These are phyloP conservation scores for Myxozyma mucilagina DNA, from an alignment of 805 yeast genomes.

Conservation along the genomic window DNA sequence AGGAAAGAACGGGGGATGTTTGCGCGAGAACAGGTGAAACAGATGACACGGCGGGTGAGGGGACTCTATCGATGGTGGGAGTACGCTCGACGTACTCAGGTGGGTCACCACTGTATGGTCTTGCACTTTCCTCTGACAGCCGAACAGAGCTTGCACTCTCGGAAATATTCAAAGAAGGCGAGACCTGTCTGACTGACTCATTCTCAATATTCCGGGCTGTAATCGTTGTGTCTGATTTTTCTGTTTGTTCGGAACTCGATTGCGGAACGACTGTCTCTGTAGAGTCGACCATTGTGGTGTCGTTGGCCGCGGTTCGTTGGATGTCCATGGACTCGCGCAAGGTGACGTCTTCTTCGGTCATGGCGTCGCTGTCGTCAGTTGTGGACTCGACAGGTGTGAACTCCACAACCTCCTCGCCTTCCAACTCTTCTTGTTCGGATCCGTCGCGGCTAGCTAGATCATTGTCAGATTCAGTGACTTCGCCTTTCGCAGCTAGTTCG, in stretches of 20 bases:
- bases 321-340: conserved; percentile 14
- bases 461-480: too few species aligned
- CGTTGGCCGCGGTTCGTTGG: not conserved
- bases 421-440: not conserved
- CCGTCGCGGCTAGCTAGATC: too few species aligned
- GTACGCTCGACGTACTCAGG: not conserved
- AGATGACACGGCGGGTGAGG: not conserved
- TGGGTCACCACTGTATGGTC: not conserved
- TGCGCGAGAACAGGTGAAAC: not conserved
- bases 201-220: too few species aligned
- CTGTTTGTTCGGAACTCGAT: not conserved
- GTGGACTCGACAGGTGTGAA: not conserved
- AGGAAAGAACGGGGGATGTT: not conserved
- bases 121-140: not conserved
- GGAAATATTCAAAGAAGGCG: too few species aligned
- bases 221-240: too few species aligned
- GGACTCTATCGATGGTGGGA: not conserved
- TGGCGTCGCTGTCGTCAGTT: not conserved
- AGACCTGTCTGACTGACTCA: too few species aligned
- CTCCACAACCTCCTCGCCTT: conserved; percentile 2
- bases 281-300: too few species aligned
- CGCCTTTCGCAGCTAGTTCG: too few species aligned
- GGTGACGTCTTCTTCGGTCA: conserved; percentile 11
- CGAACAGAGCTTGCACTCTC: not conserved
- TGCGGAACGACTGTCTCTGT: too few species aligned